These are phyloP conservation scores for Magnolia changhungtana DNA, from an alignment of 164 flowering plant species.

Conservation along the genomic window DNA sequence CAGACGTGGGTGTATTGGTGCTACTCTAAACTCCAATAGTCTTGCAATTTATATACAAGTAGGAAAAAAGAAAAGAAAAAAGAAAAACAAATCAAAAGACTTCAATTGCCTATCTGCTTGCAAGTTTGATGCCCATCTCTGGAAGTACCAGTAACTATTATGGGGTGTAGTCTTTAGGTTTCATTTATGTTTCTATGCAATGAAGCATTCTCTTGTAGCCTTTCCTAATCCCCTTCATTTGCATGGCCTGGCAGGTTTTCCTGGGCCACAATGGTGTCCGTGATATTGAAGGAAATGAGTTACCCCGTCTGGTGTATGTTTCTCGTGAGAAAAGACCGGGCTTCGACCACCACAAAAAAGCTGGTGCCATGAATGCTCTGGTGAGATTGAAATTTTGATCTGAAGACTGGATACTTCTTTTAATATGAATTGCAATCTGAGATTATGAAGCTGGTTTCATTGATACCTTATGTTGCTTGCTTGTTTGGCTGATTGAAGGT, in stretches of 20 bases:
- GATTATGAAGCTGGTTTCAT: neutral
- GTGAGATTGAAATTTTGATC: constrained; percentile 34
- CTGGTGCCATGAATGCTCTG: constrained; percentile 95
- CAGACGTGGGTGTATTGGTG: too few species aligned
- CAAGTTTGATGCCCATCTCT: neutral
- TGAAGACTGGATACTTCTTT: neutral
- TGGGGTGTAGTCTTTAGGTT: too few species aligned
- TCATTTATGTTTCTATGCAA: too few species aligned
- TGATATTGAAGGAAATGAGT: constrained; percentile 83
- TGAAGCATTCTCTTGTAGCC: neutral
- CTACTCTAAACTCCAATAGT: too few species aligned
- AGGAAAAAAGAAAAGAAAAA: too few species aligned
- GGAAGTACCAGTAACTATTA: too few species aligned
- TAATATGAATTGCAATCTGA: neutral
- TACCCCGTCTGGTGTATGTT: constrained; percentile 86
- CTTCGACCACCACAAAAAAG: constrained; percentile 91
- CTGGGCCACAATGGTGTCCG: constrained; percentile 88
- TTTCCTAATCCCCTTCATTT: neutral
- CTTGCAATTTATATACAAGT: too few species aligned
- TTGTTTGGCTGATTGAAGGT: constrained; percentile 39
- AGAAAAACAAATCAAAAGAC: too few species aligned
- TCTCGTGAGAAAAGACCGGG: constrained; percentile 98
- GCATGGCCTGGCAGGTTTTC: constrained; percentile 55
- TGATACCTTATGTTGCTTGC: neutral
- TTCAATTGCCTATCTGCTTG: neutral